Base-by-base conservation (phyloP, 2,329 filamentous ascomycete species). In the Pseudogymnoascus sp. region DNA sequence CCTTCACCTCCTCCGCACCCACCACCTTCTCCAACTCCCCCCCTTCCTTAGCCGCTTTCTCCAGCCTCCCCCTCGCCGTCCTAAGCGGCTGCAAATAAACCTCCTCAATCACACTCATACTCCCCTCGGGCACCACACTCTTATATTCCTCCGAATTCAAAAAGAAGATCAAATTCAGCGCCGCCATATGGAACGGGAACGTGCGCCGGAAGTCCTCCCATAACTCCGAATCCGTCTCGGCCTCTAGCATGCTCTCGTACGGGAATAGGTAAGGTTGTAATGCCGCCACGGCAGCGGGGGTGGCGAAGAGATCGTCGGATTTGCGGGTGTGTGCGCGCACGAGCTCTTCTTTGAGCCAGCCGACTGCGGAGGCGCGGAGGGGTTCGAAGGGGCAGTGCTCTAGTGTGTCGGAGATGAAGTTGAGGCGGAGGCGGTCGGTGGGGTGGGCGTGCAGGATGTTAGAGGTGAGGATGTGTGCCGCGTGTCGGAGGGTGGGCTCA, bases 331-430 rank as follows among this genome's bases (percentile, higher is more conserved):
- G 71, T 1, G 67, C 68, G 16, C 78, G 73, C 7, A 86, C 78
- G 14, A 88, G 76, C 71, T 88, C 86, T 68, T 88, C 85, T 63
- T 84, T 81, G 36, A 88, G 74, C 86, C 86, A 89, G 3, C 80
- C 79, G 4, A 88, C 79, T 0, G 85, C 85, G 45, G 83, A 85
- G 7, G 83, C 85, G 71, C 87, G 86, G 39, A 89, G 77, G 0
- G 81, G 79, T 1, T 84, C 79, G 69, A 85, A 88, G 68, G 84
- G 80, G 77, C 85, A 88, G 71, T 87, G 85, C 73, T 88, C 85
- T 11, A 89, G 75, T 11, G 88, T 78, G 70, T 89, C 86, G 62
- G 85, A 82, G 7, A 89, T 79, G 67, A 89, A 88, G 28, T 80
- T 78, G 14, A 89, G 75, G 4, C 85, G 79, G 70, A 83, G 80